Evolutionary conservation across 305 asterid species (phyloP).

Genomic region (Fraxinus latifolia): DNA sequence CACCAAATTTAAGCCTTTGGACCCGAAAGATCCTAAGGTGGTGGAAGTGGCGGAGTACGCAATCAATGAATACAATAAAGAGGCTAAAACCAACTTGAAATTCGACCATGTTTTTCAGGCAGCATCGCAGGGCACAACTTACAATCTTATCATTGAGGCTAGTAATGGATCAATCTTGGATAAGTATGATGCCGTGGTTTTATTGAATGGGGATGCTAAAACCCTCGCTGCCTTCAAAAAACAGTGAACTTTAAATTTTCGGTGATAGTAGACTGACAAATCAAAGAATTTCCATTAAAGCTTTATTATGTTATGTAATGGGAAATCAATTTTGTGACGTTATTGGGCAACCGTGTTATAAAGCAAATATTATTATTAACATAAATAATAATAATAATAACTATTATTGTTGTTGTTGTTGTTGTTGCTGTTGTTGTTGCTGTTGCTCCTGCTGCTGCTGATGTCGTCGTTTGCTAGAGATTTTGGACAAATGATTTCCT

Average conservation of each 20-base stretch:
- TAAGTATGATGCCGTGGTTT: not conserved
- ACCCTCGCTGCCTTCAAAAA: not conserved
- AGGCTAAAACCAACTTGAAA: conserved; percentile 3
- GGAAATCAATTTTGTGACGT: not conserved
- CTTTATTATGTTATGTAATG: not conserved
- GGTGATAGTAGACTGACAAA: not conserved
- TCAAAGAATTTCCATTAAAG: not conserved
- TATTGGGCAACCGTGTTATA: not conserved
- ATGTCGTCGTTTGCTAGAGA: no score
- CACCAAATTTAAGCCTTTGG: not conserved
- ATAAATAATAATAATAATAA: no score
- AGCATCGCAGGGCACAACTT: not conserved
- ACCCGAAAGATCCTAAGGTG: conserved; percentile 26
- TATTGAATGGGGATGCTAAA: not conserved
- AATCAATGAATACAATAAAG: conserved; percentile 31
- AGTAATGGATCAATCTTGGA: not conserved
- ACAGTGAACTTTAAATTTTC: no score
- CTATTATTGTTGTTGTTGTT: no score
- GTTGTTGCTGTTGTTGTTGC: no score
- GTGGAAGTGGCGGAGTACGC: conserved; percentile 32
- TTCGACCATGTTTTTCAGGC: not conserved
- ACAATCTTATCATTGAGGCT: not conserved
- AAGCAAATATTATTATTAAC: no score
- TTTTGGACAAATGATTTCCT: no score
- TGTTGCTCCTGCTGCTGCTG: no score